These are phyloP conservation scores for Symbiodinium natans DNA, from an alignment of 73 alveolate species.

Conservation along the genomic window DNA sequence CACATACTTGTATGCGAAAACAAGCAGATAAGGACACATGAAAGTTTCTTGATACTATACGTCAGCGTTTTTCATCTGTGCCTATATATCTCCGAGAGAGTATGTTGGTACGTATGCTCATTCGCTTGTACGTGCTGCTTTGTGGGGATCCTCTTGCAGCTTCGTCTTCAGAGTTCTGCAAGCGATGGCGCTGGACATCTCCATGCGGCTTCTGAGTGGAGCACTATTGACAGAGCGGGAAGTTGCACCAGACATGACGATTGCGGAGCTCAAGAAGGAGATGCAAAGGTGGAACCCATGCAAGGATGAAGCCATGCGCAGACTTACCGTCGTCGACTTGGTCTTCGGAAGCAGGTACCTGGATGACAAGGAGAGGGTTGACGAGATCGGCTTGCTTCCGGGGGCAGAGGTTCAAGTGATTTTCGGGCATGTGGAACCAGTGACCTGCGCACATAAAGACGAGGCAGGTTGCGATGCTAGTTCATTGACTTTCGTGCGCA, in stretches of 20 bases:
- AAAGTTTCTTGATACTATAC: too few species aligned
- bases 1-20: too few species aligned
- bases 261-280: not conserved
- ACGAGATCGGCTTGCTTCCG: not conserved
- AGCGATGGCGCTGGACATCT: not conserved
- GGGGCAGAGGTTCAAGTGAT: not conserved
- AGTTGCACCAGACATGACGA: not conserved
- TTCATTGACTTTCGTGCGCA: not conserved
- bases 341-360: not conserved
- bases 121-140: not conserved
- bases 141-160: not conserved
- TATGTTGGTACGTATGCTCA: not conserved
- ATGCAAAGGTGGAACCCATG: not conserved
- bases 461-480: not conserved
- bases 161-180: not conserved
- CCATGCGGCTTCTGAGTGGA: conserved; percentile 9
- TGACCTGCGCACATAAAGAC: not conserved
- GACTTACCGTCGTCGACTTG: not conserved
- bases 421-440: not conserved
- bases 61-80: too few species aligned
- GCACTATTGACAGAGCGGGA: not conserved
- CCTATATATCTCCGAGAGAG: not conserved
- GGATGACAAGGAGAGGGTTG: not conserved
- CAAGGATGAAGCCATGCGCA: not conserved
- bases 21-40: not conserved